Evolutionary conservation across 139 green algal genomes (phyloP), one percentile per base, ranked within the genome.

Genomic region (Micromonas commoda): DNA sequence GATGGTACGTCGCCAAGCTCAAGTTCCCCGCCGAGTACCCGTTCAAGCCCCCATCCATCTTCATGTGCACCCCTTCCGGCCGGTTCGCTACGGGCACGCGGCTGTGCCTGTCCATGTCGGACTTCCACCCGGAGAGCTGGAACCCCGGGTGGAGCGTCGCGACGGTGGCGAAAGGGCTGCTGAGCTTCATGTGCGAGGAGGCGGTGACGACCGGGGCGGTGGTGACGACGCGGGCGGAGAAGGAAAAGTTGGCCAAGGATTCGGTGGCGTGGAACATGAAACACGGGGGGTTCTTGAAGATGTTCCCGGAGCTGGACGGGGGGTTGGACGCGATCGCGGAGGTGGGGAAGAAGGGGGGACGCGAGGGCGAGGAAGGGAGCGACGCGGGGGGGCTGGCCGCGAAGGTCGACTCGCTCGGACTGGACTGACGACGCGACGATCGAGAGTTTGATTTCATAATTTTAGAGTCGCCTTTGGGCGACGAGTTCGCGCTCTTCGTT

Each of bases 61-160:
- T 73, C 28, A 80, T 82, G 69, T 67, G n/a, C 29, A 82, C 78
- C 31, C 78, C 78, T 1, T 66, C 19, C 37, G 78, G 78, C 3
- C 78, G 89, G 2, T 95, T 96, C 79, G 84, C 85, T 2, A 82
- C 82, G 64, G 90, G 92, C 80, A 90, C 85, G 39, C 90, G 92
- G 85, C 85, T 97, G 0, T 97, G 92, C 83, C 82, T 97, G n/a
- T 88, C 77, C 32, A 93, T 94, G 72, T 80, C 78, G 61, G 81
- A 80, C n/a, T 80, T 68, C 28, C 77, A 76, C 9, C 80, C 64
- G 45, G 65, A 78, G 65, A 35, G n/a, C 51, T 93, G 91, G 89
- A 94, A 93, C 68, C 90, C 91, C 57, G 87, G 91, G 81, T 88
- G 83, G 73, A 60, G 33, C 39, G 75, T 82, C 1, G 71, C 78